Evolutionary conservation across 2,329 filamentous ascomycete genomes (phyloP).

Genomic region (Paraconiothyrium sp.): DNA sequence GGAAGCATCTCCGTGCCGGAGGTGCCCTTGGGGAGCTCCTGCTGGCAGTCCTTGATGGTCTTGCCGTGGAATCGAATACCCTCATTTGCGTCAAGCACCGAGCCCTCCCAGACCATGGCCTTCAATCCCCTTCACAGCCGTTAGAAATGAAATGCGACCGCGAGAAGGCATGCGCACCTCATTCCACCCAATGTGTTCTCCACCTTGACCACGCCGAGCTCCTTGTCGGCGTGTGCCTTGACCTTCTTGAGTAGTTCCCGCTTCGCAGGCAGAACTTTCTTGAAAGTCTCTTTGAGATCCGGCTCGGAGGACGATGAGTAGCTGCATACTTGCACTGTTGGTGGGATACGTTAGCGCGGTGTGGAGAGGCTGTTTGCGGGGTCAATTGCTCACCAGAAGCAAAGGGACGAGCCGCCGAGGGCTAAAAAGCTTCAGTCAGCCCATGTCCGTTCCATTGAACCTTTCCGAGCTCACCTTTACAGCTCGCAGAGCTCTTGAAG

Average conservation of each 20-base stretch:
- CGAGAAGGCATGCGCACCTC: slow-evolving; percentile 63
- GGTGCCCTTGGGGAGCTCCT: slow-evolving; percentile 89
- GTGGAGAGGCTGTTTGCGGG: slow-evolving; percentile 4
- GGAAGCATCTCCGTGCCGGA: slow-evolving; percentile 96
- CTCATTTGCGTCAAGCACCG: slow-evolving; percentile 94
- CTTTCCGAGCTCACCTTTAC: slow-evolving; percentile 64
- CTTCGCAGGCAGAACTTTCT: slow-evolving; percentile 87
- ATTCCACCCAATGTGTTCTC: slow-evolving; percentile 95
- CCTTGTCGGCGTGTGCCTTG: slow-evolving; percentile 83
- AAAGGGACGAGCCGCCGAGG: slow-evolving; percentile 43
- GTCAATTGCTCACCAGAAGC: slow-evolving; percentile 48
- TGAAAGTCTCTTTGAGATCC: slow-evolving; percentile 88
- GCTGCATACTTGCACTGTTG: slow-evolving; percentile 58
- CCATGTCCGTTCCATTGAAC: background rate
- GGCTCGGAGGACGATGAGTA: slow-evolving; percentile 83
- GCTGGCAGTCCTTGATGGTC: slow-evolving; percentile 98
- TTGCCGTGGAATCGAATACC: slow-evolving; percentile 98
- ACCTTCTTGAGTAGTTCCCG: slow-evolving; percentile 93
- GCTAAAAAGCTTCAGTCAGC: slow-evolving; percentile 36
- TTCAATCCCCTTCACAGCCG: slow-evolving; percentile 73
- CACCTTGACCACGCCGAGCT: slow-evolving; percentile 90
- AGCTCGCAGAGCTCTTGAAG: slow-evolving; percentile 70
- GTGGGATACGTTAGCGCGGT: slow-evolving; percentile 25
- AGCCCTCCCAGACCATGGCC: slow-evolving; percentile 99
- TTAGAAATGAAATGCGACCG: background rate